Evolutionary conservation across 78 protist species (phyloP), one percentile per base, ranked within the genome.

Genomic region (Chrysochromulina tobinii): DNA sequence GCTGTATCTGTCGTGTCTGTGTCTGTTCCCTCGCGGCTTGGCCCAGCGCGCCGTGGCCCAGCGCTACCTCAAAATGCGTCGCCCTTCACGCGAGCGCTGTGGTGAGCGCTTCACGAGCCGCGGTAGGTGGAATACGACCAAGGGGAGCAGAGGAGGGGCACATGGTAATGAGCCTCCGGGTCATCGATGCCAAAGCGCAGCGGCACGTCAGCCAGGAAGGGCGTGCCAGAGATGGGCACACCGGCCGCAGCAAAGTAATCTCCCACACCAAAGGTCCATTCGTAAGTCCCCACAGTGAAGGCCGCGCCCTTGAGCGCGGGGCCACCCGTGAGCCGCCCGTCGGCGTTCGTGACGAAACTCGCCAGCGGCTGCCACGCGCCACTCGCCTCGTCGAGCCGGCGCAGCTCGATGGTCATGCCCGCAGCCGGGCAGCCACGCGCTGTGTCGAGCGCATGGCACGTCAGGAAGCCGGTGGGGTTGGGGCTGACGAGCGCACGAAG

Each of bases 371-470:
- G 4, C 64, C 58, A 54, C 64, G 61, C 54, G n/a, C 25, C 18
- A 0, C 48, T 64, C 48, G 50, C 59, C 21, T 6, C 79, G 15
- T 11, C 79, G 20, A 51, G 85, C 54, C 23, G 2, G 61, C 85
- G 85, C 85, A 77, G 87, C 61, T 2, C 3, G 87, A 79, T 18
- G 3, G 48, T 20, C 87, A 79, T 54, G 38, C 87, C 87, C 3
- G 87, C 87, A 2, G 87, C 87, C 8, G 87, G 87, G 11, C 38
- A 20, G 87, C 87, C 87, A 20, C 61, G 58, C 87, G 87, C 87
- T 0, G 87, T 79, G 51, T 79, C 87, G 64, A 79, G 87, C 50
- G 53, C 87, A 48, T 79, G 87, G 48, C 87, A 79, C 20, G 87
- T 79, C 61, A 79, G 87, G 25, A 11, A 11, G 64, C 87, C 87